phyloP scores from a whole-genome alignment of 108 stramenopile genomes.

The Stephanodiscus triporus region DNA sequence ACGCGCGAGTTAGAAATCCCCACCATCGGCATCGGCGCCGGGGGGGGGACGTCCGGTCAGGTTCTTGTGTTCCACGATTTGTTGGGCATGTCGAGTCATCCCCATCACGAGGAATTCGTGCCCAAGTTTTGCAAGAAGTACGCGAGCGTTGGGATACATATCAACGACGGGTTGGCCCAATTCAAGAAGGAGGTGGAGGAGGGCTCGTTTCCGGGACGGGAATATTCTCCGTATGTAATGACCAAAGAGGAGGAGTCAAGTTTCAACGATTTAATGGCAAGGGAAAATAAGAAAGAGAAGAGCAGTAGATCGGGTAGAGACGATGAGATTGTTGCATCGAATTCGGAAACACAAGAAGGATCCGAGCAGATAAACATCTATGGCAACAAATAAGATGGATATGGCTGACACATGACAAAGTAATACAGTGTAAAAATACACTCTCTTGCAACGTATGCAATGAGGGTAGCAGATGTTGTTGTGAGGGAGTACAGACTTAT shows the following conservation, averaged over 20 bases:
- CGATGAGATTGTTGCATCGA: background rate
- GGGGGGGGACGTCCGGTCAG: conserved; percentile 90
- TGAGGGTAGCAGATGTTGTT: too few relatives aligned
- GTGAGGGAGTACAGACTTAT: too few relatives aligned
- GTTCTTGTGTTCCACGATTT: conserved; percentile 98
- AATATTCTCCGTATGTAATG: conserved; percentile 94
- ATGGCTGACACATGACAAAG: too few relatives aligned
- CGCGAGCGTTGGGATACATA: conserved; percentile 89
- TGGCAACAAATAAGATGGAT: background rate
- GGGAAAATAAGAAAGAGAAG: conserved; percentile 32
- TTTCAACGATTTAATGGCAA: conserved; percentile 69
- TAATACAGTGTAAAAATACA: too few relatives aligned
- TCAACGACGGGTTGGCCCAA: conserved; percentile 84
- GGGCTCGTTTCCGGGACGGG: conserved; percentile 87
- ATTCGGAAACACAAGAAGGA: background rate
- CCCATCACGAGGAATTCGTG: conserved; percentile 96
- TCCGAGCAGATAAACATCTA: background rate
- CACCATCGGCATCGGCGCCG: conserved; percentile 99
- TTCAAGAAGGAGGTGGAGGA: conserved; percentile 94
- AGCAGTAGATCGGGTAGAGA: background rate
- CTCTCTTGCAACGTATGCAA: too few relatives aligned
- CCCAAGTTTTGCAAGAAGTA: conserved; percentile 98
- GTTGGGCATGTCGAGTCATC: conserved; percentile 96
- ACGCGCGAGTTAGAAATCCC: conserved; percentile 96
- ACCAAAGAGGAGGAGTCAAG: conserved; percentile 60